A percentile compares a stretch with the other conserved stretches of the same genome.
phyloP scores from a whole-genome alignment of 2,329 filamentous ascomycete genomes.

The Xylaria sp. region DNA sequence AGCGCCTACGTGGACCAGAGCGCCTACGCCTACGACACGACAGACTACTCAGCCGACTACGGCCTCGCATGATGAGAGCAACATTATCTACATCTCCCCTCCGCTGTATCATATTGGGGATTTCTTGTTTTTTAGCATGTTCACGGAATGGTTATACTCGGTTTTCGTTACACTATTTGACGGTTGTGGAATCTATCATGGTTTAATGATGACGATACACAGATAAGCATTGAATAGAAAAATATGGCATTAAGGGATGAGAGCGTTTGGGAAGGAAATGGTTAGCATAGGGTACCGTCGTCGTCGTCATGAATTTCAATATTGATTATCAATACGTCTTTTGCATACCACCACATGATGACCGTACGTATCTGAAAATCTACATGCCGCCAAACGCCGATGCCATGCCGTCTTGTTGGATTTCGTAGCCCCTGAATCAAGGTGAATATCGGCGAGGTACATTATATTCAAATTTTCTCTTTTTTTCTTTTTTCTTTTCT shows the following conservation, averaged over 20 bases:
- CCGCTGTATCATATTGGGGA: background rate
- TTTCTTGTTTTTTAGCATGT: constrained; percentile 1
- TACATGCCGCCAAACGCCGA: constrained; percentile 31
- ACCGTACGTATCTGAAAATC: constrained; percentile 4
- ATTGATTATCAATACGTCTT: constrained; percentile 11
- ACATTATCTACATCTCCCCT: background rate
- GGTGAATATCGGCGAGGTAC: background rate
- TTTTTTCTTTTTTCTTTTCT: background rate
- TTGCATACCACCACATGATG: constrained; percentile 4
- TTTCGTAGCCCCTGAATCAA: background rate
- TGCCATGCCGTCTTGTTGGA: constrained; percentile 21
- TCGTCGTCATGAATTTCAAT: background rate
- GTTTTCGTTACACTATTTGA: background rate
- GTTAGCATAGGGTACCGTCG: constrained; percentile 16
- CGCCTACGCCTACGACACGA: constrained; percentile 29
- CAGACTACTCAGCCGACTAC: constrained; percentile 35
- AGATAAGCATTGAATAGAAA: background rate
- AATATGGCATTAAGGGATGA: no score
- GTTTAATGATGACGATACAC: background rate
- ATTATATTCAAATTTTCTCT: background rate
- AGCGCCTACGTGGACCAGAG: background rate
- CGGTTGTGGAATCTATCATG: background rate
- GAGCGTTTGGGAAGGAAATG: background rate
- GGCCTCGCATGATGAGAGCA: background rate
- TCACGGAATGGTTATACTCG: background rate